Percentiles rank a stretch among this genome's conserved stretches.
These are phyloP conservation scores for Aspergillus sp. DNA, from an alignment of 2,329 filamentous ascomycete genomes.

Conservation along the genomic window DNA sequence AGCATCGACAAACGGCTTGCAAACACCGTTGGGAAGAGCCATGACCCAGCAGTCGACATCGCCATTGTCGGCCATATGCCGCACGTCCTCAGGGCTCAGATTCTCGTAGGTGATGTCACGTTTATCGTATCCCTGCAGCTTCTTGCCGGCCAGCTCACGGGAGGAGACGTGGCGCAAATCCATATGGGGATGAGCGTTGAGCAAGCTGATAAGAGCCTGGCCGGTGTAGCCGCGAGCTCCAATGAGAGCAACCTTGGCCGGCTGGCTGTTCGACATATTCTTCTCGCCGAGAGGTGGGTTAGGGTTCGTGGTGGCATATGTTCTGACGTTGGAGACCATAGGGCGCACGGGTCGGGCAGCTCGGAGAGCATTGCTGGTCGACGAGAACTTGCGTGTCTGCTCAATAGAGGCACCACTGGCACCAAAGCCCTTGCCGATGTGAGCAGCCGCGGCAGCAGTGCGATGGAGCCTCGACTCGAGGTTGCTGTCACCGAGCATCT, in stretches of 20 bases:
- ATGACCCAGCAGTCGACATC: constrained; percentile 95
- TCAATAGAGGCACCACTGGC: constrained; percentile 42
- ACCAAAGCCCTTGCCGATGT: constrained; percentile 40
- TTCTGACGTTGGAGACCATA: constrained; percentile 23
- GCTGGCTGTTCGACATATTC: constrained; percentile 72
- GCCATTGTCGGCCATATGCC: constrained; percentile 70
- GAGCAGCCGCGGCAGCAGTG: constrained; percentile 61
- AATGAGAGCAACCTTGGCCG: constrained; percentile 75
- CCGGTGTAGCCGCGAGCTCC: constrained; percentile 92
- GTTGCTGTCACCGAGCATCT: constrained; percentile 84
- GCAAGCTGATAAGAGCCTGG: constrained; percentile 75
- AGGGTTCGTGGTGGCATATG: constrained; percentile 53
- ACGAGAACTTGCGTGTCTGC: constrained; percentile 61
- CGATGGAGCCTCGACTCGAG: constrained; percentile 75
- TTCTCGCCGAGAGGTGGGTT: constrained; percentile 84
- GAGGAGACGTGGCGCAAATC: constrained; percentile 88
- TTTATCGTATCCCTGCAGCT: constrained; percentile 84
- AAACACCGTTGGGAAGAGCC: constrained; percentile 91
- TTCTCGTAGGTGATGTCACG: constrained; percentile 88
- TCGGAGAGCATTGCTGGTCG: constrained; percentile 37
- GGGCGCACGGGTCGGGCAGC: constrained; percentile 23
- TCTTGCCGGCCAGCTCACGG: constrained; percentile 78
- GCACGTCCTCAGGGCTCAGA: constrained; percentile 75
- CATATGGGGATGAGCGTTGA: constrained; percentile 82
- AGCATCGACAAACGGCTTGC: constrained; percentile 86